phyloP scores from a whole-genome alignment of 2,329 filamentous ascomycete genomes.

The Nemania bipapillata region DNA sequence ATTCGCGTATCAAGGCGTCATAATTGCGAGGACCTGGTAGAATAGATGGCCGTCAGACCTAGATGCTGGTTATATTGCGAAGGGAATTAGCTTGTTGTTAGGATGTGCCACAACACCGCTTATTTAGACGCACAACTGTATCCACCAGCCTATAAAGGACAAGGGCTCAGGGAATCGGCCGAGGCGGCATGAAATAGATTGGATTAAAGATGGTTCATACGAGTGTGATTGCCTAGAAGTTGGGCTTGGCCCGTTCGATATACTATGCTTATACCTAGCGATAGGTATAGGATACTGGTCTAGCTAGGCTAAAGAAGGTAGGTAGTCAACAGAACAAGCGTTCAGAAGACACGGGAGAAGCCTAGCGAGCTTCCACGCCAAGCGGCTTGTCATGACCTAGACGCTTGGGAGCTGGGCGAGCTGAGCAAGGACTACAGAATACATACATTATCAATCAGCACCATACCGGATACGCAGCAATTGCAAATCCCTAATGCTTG shows the following conservation, averaged over 20 bases:
- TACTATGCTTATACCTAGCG: neutral
- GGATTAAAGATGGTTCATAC: neutral
- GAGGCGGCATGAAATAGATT: neutral
- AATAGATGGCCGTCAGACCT: neutral
- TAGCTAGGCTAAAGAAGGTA: neutral
- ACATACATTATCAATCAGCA: no score
- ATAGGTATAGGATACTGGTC: neutral
- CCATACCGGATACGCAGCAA: neutral
- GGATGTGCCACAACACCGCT: neutral
- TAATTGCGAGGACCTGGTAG: neutral
- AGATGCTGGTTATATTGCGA: neutral
- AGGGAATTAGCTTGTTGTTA: neutral
- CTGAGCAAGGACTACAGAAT: neutral
- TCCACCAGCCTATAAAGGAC: constrained; percentile 7
- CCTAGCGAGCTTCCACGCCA: neutral
- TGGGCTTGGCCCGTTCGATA: no score
- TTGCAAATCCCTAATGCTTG: neutral
- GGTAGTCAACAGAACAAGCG: neutral
- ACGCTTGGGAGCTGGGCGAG: neutral
- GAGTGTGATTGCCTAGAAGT: neutral
- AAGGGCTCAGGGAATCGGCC: neutral
- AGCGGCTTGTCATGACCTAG: neutral
- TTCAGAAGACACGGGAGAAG: neutral
- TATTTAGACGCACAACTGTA: neutral
- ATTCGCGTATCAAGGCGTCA: neutral